Conservation (phyloP, 257 asterid species). For the Salvia rosmarinus region DNA sequence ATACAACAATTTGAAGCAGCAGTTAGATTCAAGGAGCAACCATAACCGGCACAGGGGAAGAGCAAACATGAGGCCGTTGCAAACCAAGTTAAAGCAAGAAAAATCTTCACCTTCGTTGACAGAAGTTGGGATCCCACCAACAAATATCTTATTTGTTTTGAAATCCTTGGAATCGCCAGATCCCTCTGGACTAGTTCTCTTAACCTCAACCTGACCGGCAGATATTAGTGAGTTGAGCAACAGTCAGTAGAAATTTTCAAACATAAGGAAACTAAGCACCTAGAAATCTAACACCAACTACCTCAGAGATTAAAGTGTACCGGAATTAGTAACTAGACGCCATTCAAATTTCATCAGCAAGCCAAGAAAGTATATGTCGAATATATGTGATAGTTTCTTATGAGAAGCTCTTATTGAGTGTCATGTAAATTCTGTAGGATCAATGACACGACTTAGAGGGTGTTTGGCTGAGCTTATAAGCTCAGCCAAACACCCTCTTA, state of each 20-base stretch:
- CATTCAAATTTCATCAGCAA: neutral
- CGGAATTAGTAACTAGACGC: neutral
- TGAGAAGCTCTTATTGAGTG: too few relatives aligned
- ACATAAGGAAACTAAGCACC: too few relatives aligned
- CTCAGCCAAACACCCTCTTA: too few relatives aligned
- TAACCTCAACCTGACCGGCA: conserved; percentile 78
- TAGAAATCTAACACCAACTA: too few relatives aligned
- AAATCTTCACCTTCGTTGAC: conserved; percentile 71
- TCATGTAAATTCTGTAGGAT: too few relatives aligned
- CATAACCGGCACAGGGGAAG: neutral
- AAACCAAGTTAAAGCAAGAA: neutral
- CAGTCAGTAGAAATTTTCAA: too few relatives aligned
- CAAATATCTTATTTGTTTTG: conserved; percentile 86
- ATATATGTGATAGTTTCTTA: too few relatives aligned
- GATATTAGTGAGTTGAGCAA: neutral
- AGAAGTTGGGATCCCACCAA: conserved; percentile 89
- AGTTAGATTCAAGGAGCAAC: neutral
- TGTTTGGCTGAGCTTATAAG: too few relatives aligned
- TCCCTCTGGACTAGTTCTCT: conserved; percentile 91
- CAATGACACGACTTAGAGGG: too few relatives aligned
- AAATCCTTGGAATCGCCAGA: conserved; percentile 85
- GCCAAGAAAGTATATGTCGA: too few relatives aligned
- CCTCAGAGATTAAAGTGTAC: neutral
- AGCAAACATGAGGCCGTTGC: neutral
- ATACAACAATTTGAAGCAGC: neutral